Evolutionary conservation across 2,329 filamentous ascomycete species (phyloP).

Genomic region (Dichotomopilus funicola): DNA sequence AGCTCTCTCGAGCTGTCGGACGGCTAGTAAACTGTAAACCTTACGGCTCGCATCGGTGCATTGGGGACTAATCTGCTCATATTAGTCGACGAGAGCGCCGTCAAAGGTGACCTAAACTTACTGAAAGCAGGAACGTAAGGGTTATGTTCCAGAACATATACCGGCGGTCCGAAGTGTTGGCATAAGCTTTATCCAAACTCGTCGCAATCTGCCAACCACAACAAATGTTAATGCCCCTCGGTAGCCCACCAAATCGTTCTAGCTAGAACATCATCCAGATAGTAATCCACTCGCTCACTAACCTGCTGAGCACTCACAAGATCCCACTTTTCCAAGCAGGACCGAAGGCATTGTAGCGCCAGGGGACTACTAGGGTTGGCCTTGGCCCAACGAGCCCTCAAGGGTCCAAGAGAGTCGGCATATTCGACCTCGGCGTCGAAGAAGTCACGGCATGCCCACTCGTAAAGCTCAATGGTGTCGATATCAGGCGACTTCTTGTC

Average conservation of each 20-base stretch:
- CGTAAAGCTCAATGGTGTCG: conserved; percentile 47
- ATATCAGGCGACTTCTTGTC: conserved; percentile 42
- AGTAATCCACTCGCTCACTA: neutral
- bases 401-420: conserved; percentile 41
- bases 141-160: conserved; percentile 51
- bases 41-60: conserved; percentile 43
- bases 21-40: conserved; percentile 45
- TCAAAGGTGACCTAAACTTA: conserved; percentile 27
- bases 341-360: conserved; percentile 42
- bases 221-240: too few species aligned
- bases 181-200: conserved; percentile 45
- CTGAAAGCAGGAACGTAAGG: conserved; percentile 47
- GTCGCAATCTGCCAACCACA: conserved; percentile 42
- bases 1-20: conserved; percentile 46
- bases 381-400: conserved; percentile 47
- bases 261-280: neutral
- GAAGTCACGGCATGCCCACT: conserved; percentile 42
- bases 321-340: conserved; percentile 50
- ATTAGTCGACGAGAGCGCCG: conserved; percentile 17
- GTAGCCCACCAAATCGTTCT: neutral
- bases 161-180: conserved; percentile 39
- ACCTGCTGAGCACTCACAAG: conserved; percentile 52
- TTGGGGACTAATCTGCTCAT: conserved; percentile 38
- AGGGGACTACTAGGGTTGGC: conserved; percentile 40
- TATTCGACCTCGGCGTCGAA: conserved; percentile 37